A percentile compares a stretch with the other conserved stretches of the same genome.
Evolutionary conservation across 345 rosid species (phyloP).

Genomic region (Sisymbrium irio): DNA sequence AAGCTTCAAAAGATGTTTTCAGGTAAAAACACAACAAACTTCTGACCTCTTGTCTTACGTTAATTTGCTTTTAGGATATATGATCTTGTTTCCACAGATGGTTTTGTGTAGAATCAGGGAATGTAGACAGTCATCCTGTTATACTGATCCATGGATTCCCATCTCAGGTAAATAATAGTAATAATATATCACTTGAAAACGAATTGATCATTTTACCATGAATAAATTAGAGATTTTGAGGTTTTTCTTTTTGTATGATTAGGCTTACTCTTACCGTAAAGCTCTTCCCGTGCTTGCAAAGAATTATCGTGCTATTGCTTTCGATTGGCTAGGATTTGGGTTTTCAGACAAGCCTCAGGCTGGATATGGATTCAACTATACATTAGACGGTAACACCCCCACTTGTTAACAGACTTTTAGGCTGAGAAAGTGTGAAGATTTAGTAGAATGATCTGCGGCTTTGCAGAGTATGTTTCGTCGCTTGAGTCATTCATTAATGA

Average conservation of each 20-base stretch:
- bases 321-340: constrained; percentile 96
- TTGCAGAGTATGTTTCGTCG: constrained; percentile 76
- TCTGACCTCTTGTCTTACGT: neutral
- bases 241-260: neutral
- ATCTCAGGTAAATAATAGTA: constrained; percentile 55
- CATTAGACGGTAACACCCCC: constrained; percentile 57
- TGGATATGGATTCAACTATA: constrained; percentile 85
- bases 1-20: constrained; percentile 69
- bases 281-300: constrained; percentile 67
- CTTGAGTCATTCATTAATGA: constrained; percentile 68
- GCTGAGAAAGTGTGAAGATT: neutral
- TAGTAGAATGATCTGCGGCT: neutral
- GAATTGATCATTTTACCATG: neutral
- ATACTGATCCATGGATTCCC: constrained; percentile 88
- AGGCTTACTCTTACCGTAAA: constrained; percentile 93
- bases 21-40: constrained; percentile 40
- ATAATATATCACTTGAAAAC: neutral
- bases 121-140: constrained; percentile 53
- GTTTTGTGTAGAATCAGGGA: constrained; percentile 85
- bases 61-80: constrained; percentile 32
- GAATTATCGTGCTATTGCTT: constrained; percentile 74
- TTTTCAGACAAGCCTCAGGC: constrained; percentile 99
- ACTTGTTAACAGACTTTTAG: neutral
- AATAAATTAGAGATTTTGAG: neutral
- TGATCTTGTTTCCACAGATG: constrained; percentile 72